Evolutionary conservation across 2,329 filamentous ascomycete species (phyloP).

Genomic region (Calonectria pseudoreteaudii): DNA sequence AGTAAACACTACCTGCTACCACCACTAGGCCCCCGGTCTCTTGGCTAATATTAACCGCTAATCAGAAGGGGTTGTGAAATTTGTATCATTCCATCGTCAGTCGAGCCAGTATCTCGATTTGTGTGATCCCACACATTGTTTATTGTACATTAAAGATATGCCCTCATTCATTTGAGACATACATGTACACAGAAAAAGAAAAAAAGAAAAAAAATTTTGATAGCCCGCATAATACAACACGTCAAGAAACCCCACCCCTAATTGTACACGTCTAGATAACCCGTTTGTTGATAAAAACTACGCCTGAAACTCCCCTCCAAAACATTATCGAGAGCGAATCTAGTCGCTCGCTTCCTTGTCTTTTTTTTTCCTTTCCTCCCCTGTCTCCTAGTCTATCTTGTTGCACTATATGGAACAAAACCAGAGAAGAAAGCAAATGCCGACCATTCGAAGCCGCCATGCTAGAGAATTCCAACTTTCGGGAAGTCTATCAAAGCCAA

Average conservation of each 20-base stretch:
- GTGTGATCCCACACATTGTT: not conserved
- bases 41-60: not conserved
- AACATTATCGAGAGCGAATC: not conserved
- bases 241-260: not conserved
- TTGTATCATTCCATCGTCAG: not conserved
- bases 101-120: not conserved
- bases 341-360: not conserved
- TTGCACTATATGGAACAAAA: not conserved
- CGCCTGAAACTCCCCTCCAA: conserved; percentile 13
- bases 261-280: not conserved
- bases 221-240: not conserved
- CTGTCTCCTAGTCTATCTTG: not conserved
- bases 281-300: conserved; percentile 5
- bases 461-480: not conserved
- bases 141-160: not conserved
- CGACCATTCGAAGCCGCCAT: not conserved
- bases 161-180: not conserved
- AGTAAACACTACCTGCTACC: not conserved
- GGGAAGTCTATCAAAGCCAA: not conserved
- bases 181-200: not conserved
- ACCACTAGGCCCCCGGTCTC: not conserved
- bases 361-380: not conserved
- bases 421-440: not conserved
- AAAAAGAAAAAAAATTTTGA: not conserved
- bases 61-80: not conserved